A percentile compares a stretch with the other conserved stretches of the same genome.
Conservation (phyloP, 2,329 filamentous ascomycete species). For the Elsinoe batatas region DNA sequence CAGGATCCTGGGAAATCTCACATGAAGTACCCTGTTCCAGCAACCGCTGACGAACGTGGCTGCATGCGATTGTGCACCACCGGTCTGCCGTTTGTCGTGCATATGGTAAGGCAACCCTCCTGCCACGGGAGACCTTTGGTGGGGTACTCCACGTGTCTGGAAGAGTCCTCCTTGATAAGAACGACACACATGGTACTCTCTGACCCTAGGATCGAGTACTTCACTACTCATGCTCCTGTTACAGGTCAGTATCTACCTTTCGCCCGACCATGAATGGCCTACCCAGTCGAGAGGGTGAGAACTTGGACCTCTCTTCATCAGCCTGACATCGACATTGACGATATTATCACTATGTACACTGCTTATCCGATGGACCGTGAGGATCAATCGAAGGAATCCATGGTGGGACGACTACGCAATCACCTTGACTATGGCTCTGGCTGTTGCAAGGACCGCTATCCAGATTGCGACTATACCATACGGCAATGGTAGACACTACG, state of each 20-base stretch:
- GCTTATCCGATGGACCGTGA: constrained; percentile 8
- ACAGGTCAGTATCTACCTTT: neutral
- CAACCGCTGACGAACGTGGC: no score
- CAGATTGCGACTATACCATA: constrained; percentile 28
- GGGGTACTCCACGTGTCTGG: no score
- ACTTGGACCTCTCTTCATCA: constrained; percentile 13
- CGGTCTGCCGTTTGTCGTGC: no score
- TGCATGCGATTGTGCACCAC: no score
- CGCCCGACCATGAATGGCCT: neutral
- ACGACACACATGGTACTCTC: no score
- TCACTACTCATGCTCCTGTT: no score
- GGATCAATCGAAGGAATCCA: constrained; percentile 13
- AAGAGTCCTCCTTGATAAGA: no score
- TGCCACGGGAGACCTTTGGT: no score
- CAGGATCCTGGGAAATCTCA: neutral
- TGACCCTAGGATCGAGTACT: no score
- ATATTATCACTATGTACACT: constrained; percentile 12
- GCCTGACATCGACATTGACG: constrained; percentile 11
- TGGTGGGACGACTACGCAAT: constrained; percentile 34
- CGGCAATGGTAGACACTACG: constrained; percentile 33
- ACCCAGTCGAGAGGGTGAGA: neutral
- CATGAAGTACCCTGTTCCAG: neutral
- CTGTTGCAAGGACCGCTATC: constrained; percentile 25
- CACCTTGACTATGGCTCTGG: constrained; percentile 22
- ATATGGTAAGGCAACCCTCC: no score